Percentiles rank a stretch among this genome's conserved stretches.
Conservation (phyloP, 345 rosid species). For the Citrus inodora region DNA sequence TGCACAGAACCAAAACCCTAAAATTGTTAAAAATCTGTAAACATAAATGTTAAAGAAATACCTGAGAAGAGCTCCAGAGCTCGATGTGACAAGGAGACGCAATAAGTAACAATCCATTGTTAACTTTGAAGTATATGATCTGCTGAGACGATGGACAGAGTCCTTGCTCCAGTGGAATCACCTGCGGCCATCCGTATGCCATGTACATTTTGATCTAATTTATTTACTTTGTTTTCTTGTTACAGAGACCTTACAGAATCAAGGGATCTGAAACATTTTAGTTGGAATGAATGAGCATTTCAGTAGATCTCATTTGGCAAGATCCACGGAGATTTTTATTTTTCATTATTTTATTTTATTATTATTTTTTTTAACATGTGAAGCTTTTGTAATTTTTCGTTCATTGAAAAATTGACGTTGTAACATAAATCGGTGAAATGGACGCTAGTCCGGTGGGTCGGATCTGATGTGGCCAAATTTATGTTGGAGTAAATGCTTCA, state of each 20-base stretch:
- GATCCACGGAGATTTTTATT: background rate
- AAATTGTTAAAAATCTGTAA: background rate
- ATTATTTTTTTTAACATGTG: background rate
- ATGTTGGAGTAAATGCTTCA: background rate
- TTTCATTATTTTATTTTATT: background rate
- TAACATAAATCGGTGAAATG: background rate
- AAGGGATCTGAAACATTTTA: constrained; percentile 23
- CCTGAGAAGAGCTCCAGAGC: constrained; percentile 89
- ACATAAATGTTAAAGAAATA: constrained; percentile 22
- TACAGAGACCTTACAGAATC: constrained; percentile 27
- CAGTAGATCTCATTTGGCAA: constrained; percentile 10
- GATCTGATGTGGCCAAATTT: background rate
- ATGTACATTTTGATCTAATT: constrained; percentile 65
- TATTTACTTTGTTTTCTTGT: background rate
- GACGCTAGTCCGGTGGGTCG: background rate
- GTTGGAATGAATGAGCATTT: background rate
- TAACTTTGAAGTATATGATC: constrained; percentile 67
- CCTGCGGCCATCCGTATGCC: constrained; percentile 99
- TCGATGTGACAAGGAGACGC: constrained; percentile 83
- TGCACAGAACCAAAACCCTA: constrained; percentile 13
- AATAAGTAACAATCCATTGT: constrained; percentile 59
- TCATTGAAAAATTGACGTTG: background rate
- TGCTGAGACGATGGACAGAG: constrained; percentile 67
- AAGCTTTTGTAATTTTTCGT: background rate
- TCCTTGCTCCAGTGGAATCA: constrained; percentile 73